These are phyloP conservation scores for Boletus rubroflammeus DNA, from an alignment of 768 basidiomycete genomes.

Conservation along the genomic window DNA sequence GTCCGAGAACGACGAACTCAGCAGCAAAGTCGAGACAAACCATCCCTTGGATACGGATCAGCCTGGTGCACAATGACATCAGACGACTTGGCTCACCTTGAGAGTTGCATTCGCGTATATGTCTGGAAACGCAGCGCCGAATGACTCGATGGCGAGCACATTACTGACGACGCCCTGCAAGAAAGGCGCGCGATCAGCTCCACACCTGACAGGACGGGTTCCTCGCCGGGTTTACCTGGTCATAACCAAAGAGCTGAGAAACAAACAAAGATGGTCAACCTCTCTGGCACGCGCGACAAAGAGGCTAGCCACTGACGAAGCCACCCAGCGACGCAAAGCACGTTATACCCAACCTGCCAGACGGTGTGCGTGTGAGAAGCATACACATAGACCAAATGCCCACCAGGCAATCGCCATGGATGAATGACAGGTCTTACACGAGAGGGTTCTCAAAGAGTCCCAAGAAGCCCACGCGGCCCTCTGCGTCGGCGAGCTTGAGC, in stretches of 20 bases:
- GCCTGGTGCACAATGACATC: neutral
- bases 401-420: neutral
- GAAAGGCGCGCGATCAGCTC: neutral
- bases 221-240: slow-evolving; percentile 16
- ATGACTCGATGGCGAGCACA: slow-evolving; percentile 34
- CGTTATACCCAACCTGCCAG: slow-evolving; percentile 28
- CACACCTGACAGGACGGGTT: neutral
- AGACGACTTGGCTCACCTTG: slow-evolving; percentile 14
- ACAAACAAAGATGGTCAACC: neutral
- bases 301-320: slow-evolving; percentile 22
- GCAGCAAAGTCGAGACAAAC: slow-evolving; percentile 29
- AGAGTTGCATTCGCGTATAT: slow-evolving; percentile 28
- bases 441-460: slow-evolving; percentile 29
- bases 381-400: neutral
- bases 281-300: neutral
- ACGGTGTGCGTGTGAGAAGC: neutral
- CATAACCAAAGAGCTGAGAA: slow-evolving; percentile 31
- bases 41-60: slow-evolving; percentile 24
- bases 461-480: slow-evolving; percentile 23
- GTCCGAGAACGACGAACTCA: slow-evolving; percentile 17
- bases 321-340: slow-evolving; percentile 32
- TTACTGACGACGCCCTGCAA: slow-evolving; percentile 30
- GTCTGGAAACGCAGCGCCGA: slow-evolving; percentile 31
- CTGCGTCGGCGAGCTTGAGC: slow-evolving; percentile 13
- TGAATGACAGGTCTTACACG: slow-evolving; percentile 19